phyloP scores from a whole-genome alignment of 129 eudicot genomes.

The Saussurea involucrata region DNA sequence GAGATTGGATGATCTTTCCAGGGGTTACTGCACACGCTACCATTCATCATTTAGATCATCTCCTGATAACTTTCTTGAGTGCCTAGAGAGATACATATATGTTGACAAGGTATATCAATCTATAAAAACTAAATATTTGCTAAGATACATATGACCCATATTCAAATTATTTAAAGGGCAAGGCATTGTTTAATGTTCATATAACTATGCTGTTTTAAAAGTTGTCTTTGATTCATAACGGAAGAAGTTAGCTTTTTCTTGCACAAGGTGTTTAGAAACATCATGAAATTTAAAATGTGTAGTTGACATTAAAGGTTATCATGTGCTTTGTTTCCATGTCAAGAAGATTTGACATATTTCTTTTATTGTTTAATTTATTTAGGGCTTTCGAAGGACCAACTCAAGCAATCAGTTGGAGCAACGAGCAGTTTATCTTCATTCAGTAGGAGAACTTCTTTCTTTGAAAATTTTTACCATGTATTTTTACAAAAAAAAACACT shows the following conservation, averaged over 20 bases:
- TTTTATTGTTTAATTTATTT: not conserved
- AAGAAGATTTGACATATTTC: not conserved
- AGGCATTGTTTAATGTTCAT: not conserved
- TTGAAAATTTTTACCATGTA: not conserved
- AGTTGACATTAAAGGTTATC: not conserved
- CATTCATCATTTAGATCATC: conserved; percentile 65
- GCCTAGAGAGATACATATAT: conserved; percentile 71
- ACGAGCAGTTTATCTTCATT: conserved; percentile 77
- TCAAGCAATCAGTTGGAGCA: conserved; percentile 53
- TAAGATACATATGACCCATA: not conserved
- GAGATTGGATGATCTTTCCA: conserved; percentile 73
- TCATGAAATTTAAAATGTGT: conserved; percentile 5
- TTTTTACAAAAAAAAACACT: not conserved
- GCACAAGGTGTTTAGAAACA: not conserved
- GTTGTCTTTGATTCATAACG: not conserved
- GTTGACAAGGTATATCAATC: conserved; percentile 50
- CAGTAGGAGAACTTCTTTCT: conserved; percentile 43
- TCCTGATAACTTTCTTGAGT: conserved; percentile 61
- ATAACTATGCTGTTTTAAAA: not conserved
- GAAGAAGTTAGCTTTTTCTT: not conserved
- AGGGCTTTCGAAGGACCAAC: conserved; percentile 74
- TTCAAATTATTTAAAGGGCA: not conserved
- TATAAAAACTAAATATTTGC: not conserved
- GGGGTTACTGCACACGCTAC: conserved; percentile 61
- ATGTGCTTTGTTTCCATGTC: conserved; percentile 2